These are phyloP conservation scores for Thermochaetoides thermophila DNA, from an alignment of 495 filamentous ascomycete genomes.

Conservation along the genomic window DNA sequence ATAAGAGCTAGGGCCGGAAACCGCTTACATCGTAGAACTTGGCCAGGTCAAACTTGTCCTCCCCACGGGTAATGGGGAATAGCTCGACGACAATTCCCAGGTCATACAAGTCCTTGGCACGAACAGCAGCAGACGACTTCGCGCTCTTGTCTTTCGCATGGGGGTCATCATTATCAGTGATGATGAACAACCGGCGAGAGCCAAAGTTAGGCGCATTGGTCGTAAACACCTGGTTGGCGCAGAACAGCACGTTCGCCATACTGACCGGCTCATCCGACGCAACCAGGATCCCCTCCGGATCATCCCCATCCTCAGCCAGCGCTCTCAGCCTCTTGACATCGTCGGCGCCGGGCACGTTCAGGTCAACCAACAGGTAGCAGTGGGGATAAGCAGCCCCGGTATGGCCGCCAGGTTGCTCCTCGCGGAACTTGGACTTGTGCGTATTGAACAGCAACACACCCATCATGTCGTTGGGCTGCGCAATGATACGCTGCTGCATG, in stretches of 20 bases:
- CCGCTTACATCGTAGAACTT: constrained; percentile 82
- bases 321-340: constrained; percentile 69
- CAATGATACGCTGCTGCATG: constrained; percentile 97
- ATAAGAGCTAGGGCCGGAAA: too few relatives aligned
- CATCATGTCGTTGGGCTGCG: constrained; percentile 94
- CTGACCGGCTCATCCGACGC: constrained; percentile 54
- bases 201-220: constrained; percentile 89
- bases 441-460: constrained; percentile 91
- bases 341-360: constrained; percentile 72
- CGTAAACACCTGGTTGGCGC: constrained; percentile 92
- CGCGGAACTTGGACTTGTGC: constrained; percentile 67
- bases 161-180: constrained; percentile 89
- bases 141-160: constrained; percentile 54
- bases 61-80: constrained; percentile 70
- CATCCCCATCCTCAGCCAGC: constrained; percentile 57
- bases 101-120: constrained; percentile 92
- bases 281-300: constrained; percentile 52
- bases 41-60: constrained; percentile 62
- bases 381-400: constrained; percentile 63
- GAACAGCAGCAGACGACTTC: constrained; percentile 61
- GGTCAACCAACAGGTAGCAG: constrained; percentile 81
- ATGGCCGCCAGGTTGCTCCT: constrained; percentile 45
- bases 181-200: constrained; percentile 81
- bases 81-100: constrained; percentile 85
- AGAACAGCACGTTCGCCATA: constrained; percentile 87